A percentile compares a stretch with the other conserved stretches of the same genome.
Conservation (phyloP, 2,329 filamentous ascomycete species). For the Rhinocladiella mackenziei region DNA sequence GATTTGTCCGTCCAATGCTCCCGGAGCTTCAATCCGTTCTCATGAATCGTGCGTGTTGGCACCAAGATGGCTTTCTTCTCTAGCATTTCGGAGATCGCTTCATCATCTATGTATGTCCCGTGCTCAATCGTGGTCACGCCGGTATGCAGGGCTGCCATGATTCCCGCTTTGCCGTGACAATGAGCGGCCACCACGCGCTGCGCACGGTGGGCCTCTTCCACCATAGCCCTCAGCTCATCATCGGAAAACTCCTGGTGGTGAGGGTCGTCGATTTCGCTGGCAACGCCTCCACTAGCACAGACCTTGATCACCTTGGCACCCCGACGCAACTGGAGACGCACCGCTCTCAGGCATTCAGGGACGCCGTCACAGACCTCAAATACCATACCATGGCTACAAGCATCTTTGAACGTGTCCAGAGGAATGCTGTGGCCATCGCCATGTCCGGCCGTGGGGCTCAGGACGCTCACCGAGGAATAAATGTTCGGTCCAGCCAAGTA, state of each 20-base stretch:
- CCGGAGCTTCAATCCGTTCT: conserved; percentile 36
- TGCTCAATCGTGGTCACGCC: conserved; percentile 50
- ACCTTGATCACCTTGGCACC: conserved; percentile 51
- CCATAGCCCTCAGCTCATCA: conserved; percentile 44
- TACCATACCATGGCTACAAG: conserved; percentile 8
- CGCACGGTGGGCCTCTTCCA: conserved; percentile 42
- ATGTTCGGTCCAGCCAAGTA: conserved; percentile 48
- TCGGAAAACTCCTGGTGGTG: conserved; percentile 44
- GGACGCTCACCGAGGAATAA: conserved; percentile 44
- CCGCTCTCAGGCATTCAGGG: conserved; percentile 43
- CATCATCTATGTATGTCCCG: conserved; percentile 47
- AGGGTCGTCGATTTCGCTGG: conserved; percentile 43
- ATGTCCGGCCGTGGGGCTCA: conserved; percentile 50
- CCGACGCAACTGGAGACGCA: conserved; percentile 43
- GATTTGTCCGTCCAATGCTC: conserved; percentile 34
- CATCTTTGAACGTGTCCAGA: conserved; percentile 13
- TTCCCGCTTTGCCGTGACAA: conserved; percentile 47
- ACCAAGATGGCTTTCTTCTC: conserved; percentile 45
- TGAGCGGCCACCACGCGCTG: conserved; percentile 44
- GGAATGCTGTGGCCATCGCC: conserved; percentile 45
- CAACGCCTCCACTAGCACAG: conserved; percentile 45
- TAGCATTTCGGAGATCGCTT: conserved; percentile 44
- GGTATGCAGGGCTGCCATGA: conserved; percentile 44
- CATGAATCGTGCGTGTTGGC: conserved; percentile 44
- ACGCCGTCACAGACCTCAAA: conserved; percentile 44